Percentiles rank a stretch among this genome's conserved stretches.
phyloP scores from a whole-genome alignment of 805 yeast species.

The Lipomyces chichibuensis region DNA sequence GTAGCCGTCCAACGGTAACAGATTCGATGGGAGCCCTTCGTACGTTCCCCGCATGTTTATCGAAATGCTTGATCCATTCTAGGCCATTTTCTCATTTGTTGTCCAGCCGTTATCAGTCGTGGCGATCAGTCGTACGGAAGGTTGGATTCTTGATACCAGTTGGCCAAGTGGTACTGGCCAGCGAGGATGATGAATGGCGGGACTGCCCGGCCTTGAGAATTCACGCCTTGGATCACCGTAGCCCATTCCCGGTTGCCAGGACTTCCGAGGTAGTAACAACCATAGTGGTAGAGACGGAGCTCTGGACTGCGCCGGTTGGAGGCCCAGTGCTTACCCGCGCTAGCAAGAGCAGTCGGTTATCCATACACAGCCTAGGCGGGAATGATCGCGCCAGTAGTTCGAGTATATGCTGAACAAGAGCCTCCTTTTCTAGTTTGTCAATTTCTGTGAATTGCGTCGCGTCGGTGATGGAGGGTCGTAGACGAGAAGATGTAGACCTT shows the following conservation, averaged over 20 bases:
- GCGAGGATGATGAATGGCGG: conserved; percentile 14
- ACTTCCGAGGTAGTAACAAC: too few species aligned
- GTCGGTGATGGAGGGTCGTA: too few species aligned
- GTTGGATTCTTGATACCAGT: conserved; percentile 9
- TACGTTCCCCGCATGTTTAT: conserved; percentile 8
- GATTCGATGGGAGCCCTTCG: conserved; percentile 14
- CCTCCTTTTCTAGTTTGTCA: neutral
- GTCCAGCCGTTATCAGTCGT: conserved; percentile 9
- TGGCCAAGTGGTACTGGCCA: conserved; percentile 6
- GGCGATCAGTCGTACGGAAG: conserved; percentile 9
- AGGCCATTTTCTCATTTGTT: conserved; percentile 6
- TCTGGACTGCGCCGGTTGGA: too few species aligned
- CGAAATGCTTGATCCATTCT: conserved; percentile 14
- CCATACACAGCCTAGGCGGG: too few species aligned
- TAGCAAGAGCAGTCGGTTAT: too few species aligned
- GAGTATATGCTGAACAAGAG: neutral
- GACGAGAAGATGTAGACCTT: too few species aligned
- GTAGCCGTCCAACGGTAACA: conserved; percentile 16
- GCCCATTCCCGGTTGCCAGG: conserved; percentile 13
- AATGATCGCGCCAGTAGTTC: conserved; percentile 9
- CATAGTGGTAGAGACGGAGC: too few species aligned
- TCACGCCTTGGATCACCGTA: too few species aligned
- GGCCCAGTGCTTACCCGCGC: too few species aligned
- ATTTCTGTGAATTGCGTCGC: neutral
- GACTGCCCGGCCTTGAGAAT: conserved; percentile 14